Evolutionary conservation across 345 rosid species (phyloP).

Genomic region (Excoecaria agallocha): DNA sequence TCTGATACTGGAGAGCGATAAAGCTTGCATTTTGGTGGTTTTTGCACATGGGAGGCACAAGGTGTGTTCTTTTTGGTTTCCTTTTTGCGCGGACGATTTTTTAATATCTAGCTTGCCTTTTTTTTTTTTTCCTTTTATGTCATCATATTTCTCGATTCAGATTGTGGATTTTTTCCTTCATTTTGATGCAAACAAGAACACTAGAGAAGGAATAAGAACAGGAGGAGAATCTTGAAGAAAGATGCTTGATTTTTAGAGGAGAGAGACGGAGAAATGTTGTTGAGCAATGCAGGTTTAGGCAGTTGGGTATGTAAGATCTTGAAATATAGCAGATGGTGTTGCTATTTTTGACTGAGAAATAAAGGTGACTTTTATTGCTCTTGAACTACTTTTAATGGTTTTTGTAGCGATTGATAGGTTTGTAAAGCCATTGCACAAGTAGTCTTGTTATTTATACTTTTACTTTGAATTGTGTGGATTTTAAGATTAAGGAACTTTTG

Average conservation of each 20-base stretch:
- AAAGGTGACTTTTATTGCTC: constrained; percentile 20
- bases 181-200: neutral
- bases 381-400: constrained; percentile 8
- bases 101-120: neutral
- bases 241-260: neutral
- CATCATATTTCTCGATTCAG: neutral
- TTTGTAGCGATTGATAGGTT: neutral
- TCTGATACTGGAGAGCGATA: neutral
- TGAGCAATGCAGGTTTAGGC: neutral
- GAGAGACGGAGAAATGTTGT: neutral
- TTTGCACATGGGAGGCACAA: constrained; percentile 16
- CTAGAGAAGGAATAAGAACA: neutral
- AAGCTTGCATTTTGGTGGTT: constrained; percentile 6
- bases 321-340: constrained; percentile 14
- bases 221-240: neutral
- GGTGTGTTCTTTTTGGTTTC: constrained; percentile 5
- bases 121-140: neutral
- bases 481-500: neutral
- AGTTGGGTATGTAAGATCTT: constrained; percentile 28
- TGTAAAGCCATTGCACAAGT: neutral
- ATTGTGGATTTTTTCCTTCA: neutral
- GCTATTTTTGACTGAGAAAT: neutral
- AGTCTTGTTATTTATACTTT: neutral
- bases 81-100: constrained; percentile 3
- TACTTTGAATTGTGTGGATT: neutral